Base-by-base conservation (phyloP, 495 filamentous ascomycete species). In the Penicillium alfredii region DNA sequence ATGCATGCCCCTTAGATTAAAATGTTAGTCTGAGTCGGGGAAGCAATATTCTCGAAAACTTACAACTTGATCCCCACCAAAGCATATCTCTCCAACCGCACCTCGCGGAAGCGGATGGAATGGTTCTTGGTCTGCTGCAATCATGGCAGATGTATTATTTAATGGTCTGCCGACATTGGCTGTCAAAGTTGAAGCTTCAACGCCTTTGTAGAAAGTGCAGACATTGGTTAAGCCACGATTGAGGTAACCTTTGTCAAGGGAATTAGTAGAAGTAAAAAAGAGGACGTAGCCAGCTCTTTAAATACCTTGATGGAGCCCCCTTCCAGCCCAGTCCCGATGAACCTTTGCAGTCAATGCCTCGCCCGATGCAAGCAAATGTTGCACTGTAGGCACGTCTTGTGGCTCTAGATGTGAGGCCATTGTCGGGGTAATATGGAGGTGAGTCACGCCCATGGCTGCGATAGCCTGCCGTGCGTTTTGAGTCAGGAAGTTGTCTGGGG, bases 61-160 rank as follows among this genome's bases (percentile, higher is more conserved):
- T 41, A 67, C 80, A 20, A 89, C 71, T 61, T 90, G 85, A 29
- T 80, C 76, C 1, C 86, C 86, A n/a, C 84, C 86, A 54, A 88
- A 88, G 44, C 77, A 86, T n/a, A 90, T 57, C 55, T 90, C 83
- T 11, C 86, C 86, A 24, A 84, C 58, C 31, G 71, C 77, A n/a
- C 86, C 86, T 0, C 70, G 45, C 0, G 82, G 83, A 6, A 84
- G 53, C 2, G 77, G 21, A 3, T 58, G 42, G 8, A 70, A 53
- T 5, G 58, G 52, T 1, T 53, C 49, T 24, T 50, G 49, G 21
- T 63, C 58, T 8, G 56, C 60, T 3, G 86, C 43, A 10, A 90
- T 72, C 43, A 90, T 81, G 0, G 73, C 73, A 5, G 82, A 88
- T 0, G 80, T 89, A 40, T 84, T 89, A 8, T 59, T 56, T 6